Base-by-base conservation (phyloP, 2,329 filamentous ascomycete species). In the Beauveria australis region DNA sequence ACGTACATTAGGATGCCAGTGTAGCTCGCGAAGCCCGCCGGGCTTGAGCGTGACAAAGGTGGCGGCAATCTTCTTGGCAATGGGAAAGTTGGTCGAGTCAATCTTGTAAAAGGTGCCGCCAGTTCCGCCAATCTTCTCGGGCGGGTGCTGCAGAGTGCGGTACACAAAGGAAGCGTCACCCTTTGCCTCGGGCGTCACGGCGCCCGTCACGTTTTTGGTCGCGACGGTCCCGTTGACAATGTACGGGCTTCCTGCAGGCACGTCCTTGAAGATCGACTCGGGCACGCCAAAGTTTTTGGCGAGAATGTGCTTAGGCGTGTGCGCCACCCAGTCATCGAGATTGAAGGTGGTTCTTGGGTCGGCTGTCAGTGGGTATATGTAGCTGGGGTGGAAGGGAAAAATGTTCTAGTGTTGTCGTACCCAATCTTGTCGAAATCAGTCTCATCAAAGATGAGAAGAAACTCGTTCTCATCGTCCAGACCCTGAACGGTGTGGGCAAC, bases 241-340 rank as follows among this genome's bases (percentile, higher is more conserved):
- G 69, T 87, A 87, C 0, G 85, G 85, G 65, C 82, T 81, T 1
- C 79, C 75, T 1, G 75, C 67, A 0, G 85, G 85, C 24, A 88
- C 74, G 7, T 76, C 77, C 64, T 81, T 76, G 63, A 89, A 89
- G 51, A 86, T 78, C 0, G 79, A 79, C 24, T 79, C 76, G 53
- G 82, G 76, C 22, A 89, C 78, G 24, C 84, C 84, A 64, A 89
- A 89, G 74, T 89, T 89, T 74, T 87, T 88, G 41, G 86, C 85
- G 0, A 89, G 75, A 49, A 89, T 77, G 10, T 69, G 64, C 55
- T 80, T 82, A 0, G 87, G 86, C 0, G 86, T 89, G 67, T 88
- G 86, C 0, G 80, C 74, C 41, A 89, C 77, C 86, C 86, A 89
- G 73, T 89, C 86, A 64, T 86, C 85, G 26, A 89, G 78, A 73